Percentiles rank a stretch among this genome's conserved stretches.
Conservation (phyloP, 2,329 filamentous ascomycete species). For the Ceratocystis eucalypticola region DNA sequence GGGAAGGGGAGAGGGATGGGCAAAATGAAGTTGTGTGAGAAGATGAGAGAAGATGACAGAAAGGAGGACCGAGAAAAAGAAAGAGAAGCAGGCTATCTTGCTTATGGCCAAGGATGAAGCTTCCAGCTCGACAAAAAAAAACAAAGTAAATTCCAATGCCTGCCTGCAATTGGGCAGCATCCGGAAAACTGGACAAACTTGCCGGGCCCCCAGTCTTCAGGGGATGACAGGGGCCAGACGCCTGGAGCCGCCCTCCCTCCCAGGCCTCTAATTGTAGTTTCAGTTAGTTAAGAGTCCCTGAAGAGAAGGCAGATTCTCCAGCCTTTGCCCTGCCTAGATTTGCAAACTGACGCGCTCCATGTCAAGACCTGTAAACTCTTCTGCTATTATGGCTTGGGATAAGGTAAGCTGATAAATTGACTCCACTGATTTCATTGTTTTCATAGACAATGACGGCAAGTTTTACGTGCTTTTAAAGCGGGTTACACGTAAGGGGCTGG, state of each 20-base stretch:
- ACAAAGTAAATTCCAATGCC: background rate
- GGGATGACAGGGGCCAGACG: background rate
- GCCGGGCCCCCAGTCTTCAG: background rate
- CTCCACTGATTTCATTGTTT: no score
- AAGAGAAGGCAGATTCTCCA: background rate
- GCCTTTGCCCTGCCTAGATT: background rate
- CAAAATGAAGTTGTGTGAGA: background rate
- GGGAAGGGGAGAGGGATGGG: background rate
- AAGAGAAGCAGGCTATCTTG: background rate
- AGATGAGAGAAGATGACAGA: background rate
- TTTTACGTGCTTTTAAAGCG: background rate
- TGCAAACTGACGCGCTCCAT: no score
- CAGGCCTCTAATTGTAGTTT: conserved; percentile 7
- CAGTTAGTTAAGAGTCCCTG: conserved; percentile 1
- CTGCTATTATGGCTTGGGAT: no score
- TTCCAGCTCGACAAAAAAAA: conserved; percentile 2
- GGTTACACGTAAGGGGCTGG: background rate
- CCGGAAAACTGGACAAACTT: conserved; percentile 7
- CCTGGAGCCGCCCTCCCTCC: background rate
- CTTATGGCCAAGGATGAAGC: conserved; percentile 1
- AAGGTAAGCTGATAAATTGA: no score
- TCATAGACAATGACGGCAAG: background rate
- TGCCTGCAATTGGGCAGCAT: conserved; percentile 4
- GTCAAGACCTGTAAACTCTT: no score
- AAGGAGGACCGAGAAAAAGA: background rate